These are phyloP conservation scores for Aspergillus novofumigatus DNA, from an alignment of 2,329 filamentous ascomycete genomes.

Conservation along the genomic window DNA sequence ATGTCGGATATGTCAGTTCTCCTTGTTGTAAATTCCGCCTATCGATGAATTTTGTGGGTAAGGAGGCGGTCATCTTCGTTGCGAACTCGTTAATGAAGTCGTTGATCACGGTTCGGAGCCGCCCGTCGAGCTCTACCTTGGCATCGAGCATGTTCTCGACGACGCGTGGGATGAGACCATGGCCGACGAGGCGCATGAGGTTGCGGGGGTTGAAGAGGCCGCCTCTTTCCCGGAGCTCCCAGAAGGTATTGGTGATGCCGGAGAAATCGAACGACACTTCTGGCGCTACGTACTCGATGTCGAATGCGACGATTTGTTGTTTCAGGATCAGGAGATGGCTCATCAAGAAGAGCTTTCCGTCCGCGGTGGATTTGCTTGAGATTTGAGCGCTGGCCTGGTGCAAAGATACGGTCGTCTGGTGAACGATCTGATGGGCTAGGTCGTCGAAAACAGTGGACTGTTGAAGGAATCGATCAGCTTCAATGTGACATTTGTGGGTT, in stretches of 20 bases:
- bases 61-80: constrained; percentile 51
- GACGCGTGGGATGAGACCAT: constrained; percentile 59
- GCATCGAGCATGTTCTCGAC: constrained; percentile 70
- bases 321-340: constrained; percentile 93
- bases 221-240: constrained; percentile 61
- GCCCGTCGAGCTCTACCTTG: constrained; percentile 63
- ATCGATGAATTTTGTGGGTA: constrained; percentile 37
- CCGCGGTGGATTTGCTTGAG: constrained; percentile 59
- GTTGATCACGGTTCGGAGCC: constrained; percentile 60
- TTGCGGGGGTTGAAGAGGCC: constrained; percentile 63
- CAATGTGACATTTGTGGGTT: not conserved
- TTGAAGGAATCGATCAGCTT: constrained; percentile 12
- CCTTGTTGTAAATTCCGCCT: constrained; percentile 36
- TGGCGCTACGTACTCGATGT: constrained; percentile 73
- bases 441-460: constrained; percentile 67
- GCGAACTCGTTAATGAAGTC: constrained; percentile 61
- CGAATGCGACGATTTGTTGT: constrained; percentile 91
- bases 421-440: constrained; percentile 75
- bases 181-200: constrained; percentile 56
- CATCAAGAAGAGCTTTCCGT: constrained; percentile 87
- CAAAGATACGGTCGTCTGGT: constrained; percentile 81
- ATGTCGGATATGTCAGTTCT: constrained; percentile 46
- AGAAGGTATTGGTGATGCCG: constrained; percentile 62
- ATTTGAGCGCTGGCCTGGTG: constrained; percentile 71
- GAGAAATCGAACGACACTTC: constrained; percentile 65